Conservation (phyloP, 495 filamentous ascomycete genomes). For the Penicillium desertorum region DNA sequence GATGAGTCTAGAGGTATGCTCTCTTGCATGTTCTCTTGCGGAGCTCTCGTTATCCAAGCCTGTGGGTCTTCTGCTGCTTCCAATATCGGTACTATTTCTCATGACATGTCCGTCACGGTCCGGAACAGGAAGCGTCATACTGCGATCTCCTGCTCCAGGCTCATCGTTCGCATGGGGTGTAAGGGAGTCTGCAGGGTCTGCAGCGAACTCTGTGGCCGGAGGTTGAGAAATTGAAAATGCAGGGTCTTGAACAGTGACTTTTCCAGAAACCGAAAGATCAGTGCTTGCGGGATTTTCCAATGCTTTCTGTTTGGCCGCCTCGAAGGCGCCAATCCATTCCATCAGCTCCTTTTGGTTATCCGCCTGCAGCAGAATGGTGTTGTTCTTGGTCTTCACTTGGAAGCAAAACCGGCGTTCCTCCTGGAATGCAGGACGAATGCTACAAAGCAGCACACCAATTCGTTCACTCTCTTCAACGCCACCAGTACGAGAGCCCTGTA, state of each 20-base stretch:
- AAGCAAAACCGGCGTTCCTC: slow-evolving; percentile 97
- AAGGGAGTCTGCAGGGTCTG: slow-evolving; percentile 68
- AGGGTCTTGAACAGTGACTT: slow-evolving; percentile 61
- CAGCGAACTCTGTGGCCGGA: slow-evolving; percentile 83
- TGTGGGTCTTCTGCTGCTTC: slow-evolving; percentile 46
- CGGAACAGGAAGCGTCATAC: slow-evolving; percentile 65
- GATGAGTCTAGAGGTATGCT: slow-evolving; percentile 84
- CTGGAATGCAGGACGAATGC: slow-evolving; percentile 81
- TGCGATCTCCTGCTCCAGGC: slow-evolving; percentile 53
- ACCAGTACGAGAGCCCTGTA: slow-evolving; percentile 78
- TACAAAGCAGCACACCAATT: slow-evolving; percentile 92
- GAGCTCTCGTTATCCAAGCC: slow-evolving; percentile 53
- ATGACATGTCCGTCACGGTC: slow-evolving; percentile 56
- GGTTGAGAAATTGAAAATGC: slow-evolving; percentile 92
- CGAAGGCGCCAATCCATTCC: slow-evolving; percentile 90
- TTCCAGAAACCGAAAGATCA: slow-evolving; percentile 57
- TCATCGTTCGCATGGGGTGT: slow-evolving; percentile 60
- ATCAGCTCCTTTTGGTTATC: slow-evolving; percentile 87
- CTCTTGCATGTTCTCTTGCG: slow-evolving; percentile 63
- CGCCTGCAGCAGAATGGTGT: slow-evolving; percentile 83
- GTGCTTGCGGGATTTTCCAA: slow-evolving; percentile 72
- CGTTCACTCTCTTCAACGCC: slow-evolving; percentile 94
- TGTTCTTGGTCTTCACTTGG: slow-evolving; percentile 97
- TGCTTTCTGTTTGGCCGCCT: slow-evolving; percentile 87
- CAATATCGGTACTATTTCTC: slow-evolving; percentile 72